These are phyloP conservation scores for Isabelozyma pseudorhagii DNA, from an alignment of 805 yeast genomes.

Conservation along the genomic window DNA sequence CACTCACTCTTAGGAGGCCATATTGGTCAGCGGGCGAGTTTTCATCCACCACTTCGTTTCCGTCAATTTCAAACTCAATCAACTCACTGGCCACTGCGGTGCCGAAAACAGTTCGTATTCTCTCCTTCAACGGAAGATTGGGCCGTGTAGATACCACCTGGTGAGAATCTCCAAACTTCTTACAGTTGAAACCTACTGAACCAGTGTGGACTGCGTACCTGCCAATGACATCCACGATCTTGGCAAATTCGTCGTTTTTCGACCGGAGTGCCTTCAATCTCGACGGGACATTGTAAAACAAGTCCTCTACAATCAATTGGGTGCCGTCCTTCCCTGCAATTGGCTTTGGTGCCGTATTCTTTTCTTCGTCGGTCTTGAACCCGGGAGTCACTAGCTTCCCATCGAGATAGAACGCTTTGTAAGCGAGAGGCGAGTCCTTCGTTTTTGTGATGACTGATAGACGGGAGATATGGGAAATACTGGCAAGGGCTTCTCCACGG, in stretches of 20 bases:
- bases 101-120: constrained; percentile 76
- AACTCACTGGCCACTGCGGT: constrained; percentile 63
- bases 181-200: constrained; percentile 73
- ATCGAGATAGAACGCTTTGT: constrained; percentile 62
- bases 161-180: constrained; percentile 73
- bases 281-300: constrained; percentile 85
- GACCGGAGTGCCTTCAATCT: constrained; percentile 65
- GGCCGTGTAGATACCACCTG: constrained; percentile 61
- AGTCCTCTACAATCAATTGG: constrained; percentile 77
- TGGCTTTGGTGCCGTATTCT: constrained; percentile 53
- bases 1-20: constrained; percentile 55
- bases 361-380: constrained; percentile 31
- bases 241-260: constrained; percentile 69
- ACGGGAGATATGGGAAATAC: constrained; percentile 87
- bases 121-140: constrained; percentile 50
- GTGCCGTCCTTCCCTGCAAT: constrained; percentile 90
- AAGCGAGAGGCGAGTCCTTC: constrained; percentile 58
- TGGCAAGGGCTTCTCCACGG: constrained; percentile 94
- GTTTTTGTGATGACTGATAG: constrained; percentile 78
- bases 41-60: constrained; percentile 7
- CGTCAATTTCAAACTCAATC: constrained; percentile 33
- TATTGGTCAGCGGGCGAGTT: constrained; percentile 10
- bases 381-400: constrained; percentile 55
- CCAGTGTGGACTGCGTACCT: constrained; percentile 75
- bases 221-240: constrained; percentile 78